phyloP scores from a whole-genome alignment of 495 filamentous ascomycete genomes.

The Penicillium malachiteum region DNA sequence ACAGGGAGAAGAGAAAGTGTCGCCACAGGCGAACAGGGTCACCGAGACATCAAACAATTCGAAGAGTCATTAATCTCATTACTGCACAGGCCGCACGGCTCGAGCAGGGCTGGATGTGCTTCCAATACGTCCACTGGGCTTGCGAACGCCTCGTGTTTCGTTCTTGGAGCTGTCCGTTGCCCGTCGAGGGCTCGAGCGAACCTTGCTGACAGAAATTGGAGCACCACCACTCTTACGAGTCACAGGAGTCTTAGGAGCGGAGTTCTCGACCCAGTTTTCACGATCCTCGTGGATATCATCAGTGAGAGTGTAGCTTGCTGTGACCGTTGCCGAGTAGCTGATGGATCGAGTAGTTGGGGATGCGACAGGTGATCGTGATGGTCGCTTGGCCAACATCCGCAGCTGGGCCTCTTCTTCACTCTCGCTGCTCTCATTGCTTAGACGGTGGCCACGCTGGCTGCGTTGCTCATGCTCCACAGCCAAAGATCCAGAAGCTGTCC shows the following conservation, averaged over 20 bases:
- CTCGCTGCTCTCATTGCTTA: constrained; percentile 55
- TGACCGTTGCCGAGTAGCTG: constrained; percentile 49
- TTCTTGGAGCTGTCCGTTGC: constrained; percentile 50
- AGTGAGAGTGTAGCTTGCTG: constrained; percentile 42
- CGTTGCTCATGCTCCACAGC: constrained; percentile 44
- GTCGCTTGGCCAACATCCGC: constrained; percentile 64
- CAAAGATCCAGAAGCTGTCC: constrained; percentile 42
- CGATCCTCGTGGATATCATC: constrained; percentile 46
- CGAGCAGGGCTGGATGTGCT: constrained; percentile 51
- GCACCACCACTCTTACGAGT: constrained; percentile 62
- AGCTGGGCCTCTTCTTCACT: constrained; percentile 77
- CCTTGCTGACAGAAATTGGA: constrained; percentile 68
- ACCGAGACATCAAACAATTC: neutral
- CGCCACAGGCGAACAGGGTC: constrained; percentile 6
- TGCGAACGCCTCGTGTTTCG: constrained; percentile 70
- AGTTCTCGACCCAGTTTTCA: constrained; percentile 46
- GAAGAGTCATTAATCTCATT: neutral
- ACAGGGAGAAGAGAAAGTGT: constrained; percentile 24
- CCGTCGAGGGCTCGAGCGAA: constrained; percentile 65
- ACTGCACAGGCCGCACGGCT: constrained; percentile 20
- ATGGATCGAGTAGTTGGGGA: constrained; percentile 49
- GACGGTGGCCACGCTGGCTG: constrained; percentile 31
- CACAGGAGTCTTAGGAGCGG: constrained; percentile 63
- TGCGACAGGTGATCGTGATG: constrained; percentile 49
- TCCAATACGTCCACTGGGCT: constrained; percentile 90